phyloP scores from a whole-genome alignment of 441 rosid genomes.

The Sinapis alba region DNA sequence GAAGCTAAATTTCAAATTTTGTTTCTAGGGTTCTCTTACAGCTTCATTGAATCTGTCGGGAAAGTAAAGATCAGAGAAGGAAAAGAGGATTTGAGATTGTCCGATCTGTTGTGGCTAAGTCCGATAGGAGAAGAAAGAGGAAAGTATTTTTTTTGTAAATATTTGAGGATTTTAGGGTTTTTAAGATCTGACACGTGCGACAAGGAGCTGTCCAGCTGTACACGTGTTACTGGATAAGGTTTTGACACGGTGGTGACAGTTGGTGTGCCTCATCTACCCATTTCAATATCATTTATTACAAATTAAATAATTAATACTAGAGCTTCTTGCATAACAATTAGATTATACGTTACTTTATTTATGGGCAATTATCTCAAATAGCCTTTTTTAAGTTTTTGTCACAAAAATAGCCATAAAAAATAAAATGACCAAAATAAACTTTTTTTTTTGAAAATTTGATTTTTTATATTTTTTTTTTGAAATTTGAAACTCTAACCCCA shows the following conservation, averaged over 20 bases:
- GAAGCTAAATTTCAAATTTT: not conserved
- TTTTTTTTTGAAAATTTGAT: too few species aligned
- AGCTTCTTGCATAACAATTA: not conserved
- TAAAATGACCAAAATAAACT: too few species aligned
- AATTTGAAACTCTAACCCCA: too few species aligned
- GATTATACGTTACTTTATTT: too few species aligned
- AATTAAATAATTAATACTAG: not conserved
- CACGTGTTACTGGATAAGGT: constrained; percentile 57
- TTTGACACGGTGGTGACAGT: constrained; percentile 42
- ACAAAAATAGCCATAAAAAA: too few species aligned
- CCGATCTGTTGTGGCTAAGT: not conserved
- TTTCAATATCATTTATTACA: not conserved
- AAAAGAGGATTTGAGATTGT: not conserved
- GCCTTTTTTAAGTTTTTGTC: too few species aligned
- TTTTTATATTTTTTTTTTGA: too few species aligned
- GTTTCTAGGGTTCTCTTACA: not conserved
- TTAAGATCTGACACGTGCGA: constrained; percentile 42
- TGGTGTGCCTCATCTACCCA: constrained; percentile 40
- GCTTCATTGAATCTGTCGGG: constrained; percentile 7
- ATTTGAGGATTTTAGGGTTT: not conserved
- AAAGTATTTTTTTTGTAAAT: not conserved
- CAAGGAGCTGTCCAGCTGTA: constrained; percentile 63
- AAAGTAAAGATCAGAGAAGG: not conserved
- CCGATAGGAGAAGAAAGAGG: not conserved
- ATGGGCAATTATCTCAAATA: too few species aligned